phyloP scores from a whole-genome alignment of 148 eudicot genomes.

The Rheum nobile region DNA sequence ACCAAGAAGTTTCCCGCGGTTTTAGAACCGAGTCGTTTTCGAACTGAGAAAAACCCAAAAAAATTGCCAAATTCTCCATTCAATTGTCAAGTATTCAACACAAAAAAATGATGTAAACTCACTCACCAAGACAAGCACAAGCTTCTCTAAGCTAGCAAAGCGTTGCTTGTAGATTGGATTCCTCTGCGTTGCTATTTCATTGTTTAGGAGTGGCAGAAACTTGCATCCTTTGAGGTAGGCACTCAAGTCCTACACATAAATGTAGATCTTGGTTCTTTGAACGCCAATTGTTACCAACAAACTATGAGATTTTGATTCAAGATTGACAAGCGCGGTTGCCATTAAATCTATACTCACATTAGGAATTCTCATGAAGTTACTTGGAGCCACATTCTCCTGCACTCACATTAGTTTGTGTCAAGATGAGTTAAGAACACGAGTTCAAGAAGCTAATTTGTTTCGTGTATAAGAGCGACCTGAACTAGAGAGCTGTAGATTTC shows the following conservation, averaged over 20 bases:
- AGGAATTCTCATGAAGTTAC: constrained; percentile 10
- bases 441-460: neutral
- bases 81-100: neutral
- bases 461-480: neutral
- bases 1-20: constrained; percentile 51
- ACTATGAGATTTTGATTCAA: neutral
- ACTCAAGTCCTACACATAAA: constrained; percentile 17
- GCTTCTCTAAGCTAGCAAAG: constrained; percentile 32
- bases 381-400: constrained; percentile 13
- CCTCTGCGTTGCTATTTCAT: constrained; percentile 20
- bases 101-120: neutral
- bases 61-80: neutral
- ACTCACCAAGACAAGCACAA: constrained; percentile 44
- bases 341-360: constrained; percentile 9
- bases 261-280: too few relatives aligned
- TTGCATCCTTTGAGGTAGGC: constrained; percentile 25
- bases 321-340: too few relatives aligned
- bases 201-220: constrained; percentile 49
- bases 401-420: neutral
- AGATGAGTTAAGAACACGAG: neutral
- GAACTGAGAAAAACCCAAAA: constrained; percentile 18
- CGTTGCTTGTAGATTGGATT: constrained; percentile 40
- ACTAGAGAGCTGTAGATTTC: constrained; percentile 5
- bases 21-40: constrained; percentile 37
- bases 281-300: too few relatives aligned